Evolutionary conservation across 352 stramenopile genomes (phyloP).

Genomic region (Plasmopara muralis): DNA sequence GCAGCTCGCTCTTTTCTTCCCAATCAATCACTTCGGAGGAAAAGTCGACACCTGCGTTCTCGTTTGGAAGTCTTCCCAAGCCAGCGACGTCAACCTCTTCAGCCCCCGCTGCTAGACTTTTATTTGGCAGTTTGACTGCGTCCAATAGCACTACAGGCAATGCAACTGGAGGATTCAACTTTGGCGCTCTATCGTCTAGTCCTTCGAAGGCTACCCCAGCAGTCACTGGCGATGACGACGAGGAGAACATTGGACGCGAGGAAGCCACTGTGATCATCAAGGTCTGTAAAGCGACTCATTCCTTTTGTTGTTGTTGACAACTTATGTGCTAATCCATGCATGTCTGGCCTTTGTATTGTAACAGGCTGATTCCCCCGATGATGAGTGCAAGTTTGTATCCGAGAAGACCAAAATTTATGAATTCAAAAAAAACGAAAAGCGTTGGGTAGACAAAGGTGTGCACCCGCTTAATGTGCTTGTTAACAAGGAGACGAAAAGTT

Average conservation of each 20-base stretch:
- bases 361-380: slow-evolving; percentile 58
- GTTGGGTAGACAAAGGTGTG: slow-evolving; percentile 80
- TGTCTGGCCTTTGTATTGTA: too few relatives aligned
- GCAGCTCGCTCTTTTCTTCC: slow-evolving; percentile 37
- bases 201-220: slow-evolving; percentile 15
- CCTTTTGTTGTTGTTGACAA: not conserved
- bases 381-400: slow-evolving; percentile 66
- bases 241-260: slow-evolving; percentile 77
- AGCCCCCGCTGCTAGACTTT: slow-evolving; percentile 24
- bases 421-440: slow-evolving; percentile 85
- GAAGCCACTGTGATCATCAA: slow-evolving; percentile 84
- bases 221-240: slow-evolving; percentile 46
- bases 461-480: slow-evolving; percentile 77
- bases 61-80: slow-evolving; percentile 31
- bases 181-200: slow-evolving; percentile 16
- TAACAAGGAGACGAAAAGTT: slow-evolving; percentile 65
- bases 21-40: slow-evolving; percentile 18
- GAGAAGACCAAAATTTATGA: slow-evolving; percentile 79
- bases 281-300: slow-evolving; percentile 24
- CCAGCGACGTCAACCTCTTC: slow-evolving; percentile 17
- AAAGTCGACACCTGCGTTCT: slow-evolving; percentile 39
- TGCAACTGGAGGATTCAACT: slow-evolving; percentile 26
- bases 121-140: slow-evolving; percentile 31
- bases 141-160: slow-evolving; percentile 13
- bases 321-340: not conserved